These are phyloP conservation scores for Xylaria longipes DNA, from an alignment of 495 filamentous ascomycete genomes.

Conservation along the genomic window DNA sequence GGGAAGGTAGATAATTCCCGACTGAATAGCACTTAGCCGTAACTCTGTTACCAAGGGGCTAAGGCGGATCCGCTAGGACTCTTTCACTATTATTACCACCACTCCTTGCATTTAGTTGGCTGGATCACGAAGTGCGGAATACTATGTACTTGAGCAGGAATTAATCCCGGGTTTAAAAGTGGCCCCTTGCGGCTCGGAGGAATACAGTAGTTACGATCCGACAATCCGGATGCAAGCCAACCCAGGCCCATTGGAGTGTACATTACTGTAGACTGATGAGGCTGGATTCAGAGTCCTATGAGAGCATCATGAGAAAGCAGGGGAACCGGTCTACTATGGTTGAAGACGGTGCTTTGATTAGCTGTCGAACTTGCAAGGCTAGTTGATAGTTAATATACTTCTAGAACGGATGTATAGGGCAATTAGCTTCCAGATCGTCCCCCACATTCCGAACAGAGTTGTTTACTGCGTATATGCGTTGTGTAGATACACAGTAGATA, in stretches of 20 bases:
- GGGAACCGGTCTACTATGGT: neutral
- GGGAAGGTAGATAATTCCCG: neutral
- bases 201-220: slow-evolving; percentile 9
- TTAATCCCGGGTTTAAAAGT: slow-evolving; percentile 9
- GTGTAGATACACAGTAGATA: neutral
- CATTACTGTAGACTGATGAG: neutral
- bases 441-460: slow-evolving; percentile 4
- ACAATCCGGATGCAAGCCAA: slow-evolving; percentile 11
- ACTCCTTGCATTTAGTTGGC: slow-evolving; percentile 15
- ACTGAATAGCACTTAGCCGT: neutral
- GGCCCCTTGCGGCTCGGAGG: slow-evolving; percentile 21
- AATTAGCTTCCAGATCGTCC: neutral
- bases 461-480: neutral
- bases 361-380: neutral
- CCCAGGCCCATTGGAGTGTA: neutral
- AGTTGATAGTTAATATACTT: neutral
- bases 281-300: neutral
- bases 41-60: neutral
- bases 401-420: neutral
- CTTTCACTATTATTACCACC: neutral
- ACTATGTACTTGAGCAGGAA: slow-evolving; percentile 5
- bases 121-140: slow-evolving; percentile 12
- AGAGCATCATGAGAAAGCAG: neutral
- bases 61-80: slow-evolving; percentile 17
- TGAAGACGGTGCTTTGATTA: neutral